These are phyloP conservation scores for Royoungia palumana DNA, from an alignment of 768 basidiomycete genomes.

Conservation along the genomic window DNA sequence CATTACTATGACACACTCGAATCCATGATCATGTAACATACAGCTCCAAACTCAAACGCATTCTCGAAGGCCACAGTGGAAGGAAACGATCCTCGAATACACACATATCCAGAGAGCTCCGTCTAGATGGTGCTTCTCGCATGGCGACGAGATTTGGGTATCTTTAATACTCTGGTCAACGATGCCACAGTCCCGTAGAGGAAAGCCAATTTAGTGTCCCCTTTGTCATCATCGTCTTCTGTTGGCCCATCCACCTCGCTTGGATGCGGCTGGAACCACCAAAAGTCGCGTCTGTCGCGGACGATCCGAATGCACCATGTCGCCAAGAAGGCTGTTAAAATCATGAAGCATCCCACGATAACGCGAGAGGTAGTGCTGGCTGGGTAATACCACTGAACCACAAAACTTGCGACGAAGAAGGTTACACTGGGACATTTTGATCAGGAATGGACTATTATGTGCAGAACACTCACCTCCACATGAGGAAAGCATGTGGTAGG, in stretches of 20 bases:
- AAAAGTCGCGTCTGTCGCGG: slow-evolving; percentile 12
- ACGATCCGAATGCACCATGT: slow-evolving; percentile 41
- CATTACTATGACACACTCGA: no score
- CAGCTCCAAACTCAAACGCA: no score
- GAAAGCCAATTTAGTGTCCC: neutral
- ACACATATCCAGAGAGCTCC: no score
- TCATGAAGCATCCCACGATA: slow-evolving; percentile 31
- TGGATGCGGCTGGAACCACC: slow-evolving; percentile 29
- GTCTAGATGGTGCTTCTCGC: no score
- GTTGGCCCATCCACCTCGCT: neutral
- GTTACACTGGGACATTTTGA: slow-evolving; percentile 17
- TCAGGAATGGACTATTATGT: neutral
- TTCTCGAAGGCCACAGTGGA: no score
- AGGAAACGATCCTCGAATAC: no score
- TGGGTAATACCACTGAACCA: slow-evolving; percentile 22
- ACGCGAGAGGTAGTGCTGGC: slow-evolving; percentile 9
- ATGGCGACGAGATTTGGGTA: no score
- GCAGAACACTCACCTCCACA: slow-evolving; percentile 51
- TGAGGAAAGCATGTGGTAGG: slow-evolving; percentile 52
- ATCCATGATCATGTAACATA: no score
- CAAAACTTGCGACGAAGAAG: slow-evolving; percentile 29
- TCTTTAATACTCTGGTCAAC: no score
- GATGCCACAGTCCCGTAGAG: no score
- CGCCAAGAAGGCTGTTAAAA: slow-evolving; percentile 32
- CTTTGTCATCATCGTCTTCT: neutral